Percentiles rank a stretch among this genome's conserved stretches.
Conservation (phyloP, 73 alveolate species). For the Tetrahymena thermophila region DNA sequence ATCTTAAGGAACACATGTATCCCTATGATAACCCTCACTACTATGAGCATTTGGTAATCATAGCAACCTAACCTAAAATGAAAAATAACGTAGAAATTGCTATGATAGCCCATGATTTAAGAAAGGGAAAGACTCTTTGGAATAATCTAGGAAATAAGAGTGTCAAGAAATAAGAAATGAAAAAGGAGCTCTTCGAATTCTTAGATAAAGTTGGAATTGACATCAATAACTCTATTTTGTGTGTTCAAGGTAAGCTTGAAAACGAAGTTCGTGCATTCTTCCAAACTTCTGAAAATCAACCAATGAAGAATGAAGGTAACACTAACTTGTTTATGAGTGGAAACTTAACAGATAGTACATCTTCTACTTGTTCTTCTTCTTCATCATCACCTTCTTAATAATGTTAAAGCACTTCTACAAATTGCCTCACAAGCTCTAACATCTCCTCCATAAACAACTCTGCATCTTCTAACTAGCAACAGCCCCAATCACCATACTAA, state of each 20-base stretch:
- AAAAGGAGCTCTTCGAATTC: not conserved
- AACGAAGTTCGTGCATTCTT: not conserved
- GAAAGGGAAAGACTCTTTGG: not conserved
- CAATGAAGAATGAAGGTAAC: not conserved
- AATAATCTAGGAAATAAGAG: not conserved
- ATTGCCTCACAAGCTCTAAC: not conserved
- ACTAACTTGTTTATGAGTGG: not conserved
- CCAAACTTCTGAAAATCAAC: not conserved
- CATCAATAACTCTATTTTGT: not conserved
- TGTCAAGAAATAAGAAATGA: not conserved
- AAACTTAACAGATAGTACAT: not conserved
- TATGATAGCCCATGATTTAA: not conserved
- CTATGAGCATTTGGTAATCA: not conserved
- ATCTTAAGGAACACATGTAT: not conserved
- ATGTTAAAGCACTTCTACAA: not conserved
- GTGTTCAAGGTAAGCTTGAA: not conserved
- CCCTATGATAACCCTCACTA: not conserved
- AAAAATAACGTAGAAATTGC: not conserved
- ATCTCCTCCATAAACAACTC: not conserved
- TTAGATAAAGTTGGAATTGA: not conserved
- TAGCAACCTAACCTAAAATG: not conserved
- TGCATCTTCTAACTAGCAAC: not conserved
- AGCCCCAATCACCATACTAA: not conserved
- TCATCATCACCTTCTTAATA: not conserved
- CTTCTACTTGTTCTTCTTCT: not conserved